These are phyloP conservation scores for Termitomyces heimii DNA, from an alignment of 768 basidiomycete genomes.

Conservation along the genomic window DNA sequence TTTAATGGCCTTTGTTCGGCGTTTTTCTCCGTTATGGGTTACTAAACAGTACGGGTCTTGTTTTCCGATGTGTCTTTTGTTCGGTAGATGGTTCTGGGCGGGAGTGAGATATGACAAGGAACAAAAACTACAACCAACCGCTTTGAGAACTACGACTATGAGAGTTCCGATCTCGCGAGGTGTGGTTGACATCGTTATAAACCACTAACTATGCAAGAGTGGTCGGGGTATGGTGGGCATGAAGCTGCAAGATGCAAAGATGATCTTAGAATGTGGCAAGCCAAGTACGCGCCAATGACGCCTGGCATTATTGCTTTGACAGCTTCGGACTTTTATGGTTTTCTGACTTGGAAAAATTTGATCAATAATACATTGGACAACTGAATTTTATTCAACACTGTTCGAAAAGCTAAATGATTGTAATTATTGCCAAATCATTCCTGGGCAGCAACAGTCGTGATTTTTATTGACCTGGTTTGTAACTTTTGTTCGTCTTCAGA, in stretches of 20 bases:
- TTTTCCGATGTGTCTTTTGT: slow-evolving; percentile 91
- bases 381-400: background rate
- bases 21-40: slow-evolving; percentile 73
- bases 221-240: slow-evolving; percentile 8
- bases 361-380: background rate
- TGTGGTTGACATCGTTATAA: slow-evolving; percentile 45
- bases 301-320: background rate
- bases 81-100: slow-evolving; percentile 76
- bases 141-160: slow-evolving; percentile 89
- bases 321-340: background rate
- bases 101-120: slow-evolving; percentile 13
- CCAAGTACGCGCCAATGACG: background rate
- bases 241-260: background rate
- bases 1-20: slow-evolving; percentile 89
- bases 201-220: background rate
- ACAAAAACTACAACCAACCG: slow-evolving; percentile 49
- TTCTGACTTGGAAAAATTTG: background rate
- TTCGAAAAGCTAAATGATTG: background rate
- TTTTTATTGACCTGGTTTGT: slow-evolving; percentile 42
- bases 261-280: slow-evolving; percentile 1
- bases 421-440: slow-evolving; percentile 4
- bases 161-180: slow-evolving; percentile 86
- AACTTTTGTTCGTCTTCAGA: slow-evolving; percentile 48
- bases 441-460: slow-evolving; percentile 3
- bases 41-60: slow-evolving; percentile 95